These are phyloP conservation scores for Auxenochlorella pyrenoidosa DNA, from an alignment of 139 green algal species.

Conservation along the genomic window DNA sequence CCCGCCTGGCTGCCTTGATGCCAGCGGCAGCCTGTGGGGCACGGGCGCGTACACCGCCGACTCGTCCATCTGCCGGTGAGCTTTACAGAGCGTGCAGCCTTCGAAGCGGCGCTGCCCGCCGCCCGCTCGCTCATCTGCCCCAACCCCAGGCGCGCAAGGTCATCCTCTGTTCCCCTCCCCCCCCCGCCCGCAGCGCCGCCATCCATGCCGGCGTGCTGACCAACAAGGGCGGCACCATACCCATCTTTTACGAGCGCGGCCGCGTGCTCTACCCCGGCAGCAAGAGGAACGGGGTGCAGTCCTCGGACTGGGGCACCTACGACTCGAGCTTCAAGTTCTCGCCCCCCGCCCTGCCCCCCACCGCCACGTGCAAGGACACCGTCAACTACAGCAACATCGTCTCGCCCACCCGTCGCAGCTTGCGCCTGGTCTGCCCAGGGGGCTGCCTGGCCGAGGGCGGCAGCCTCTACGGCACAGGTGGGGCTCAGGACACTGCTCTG, in stretches of 20 bases:
- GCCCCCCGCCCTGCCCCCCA: background rate
- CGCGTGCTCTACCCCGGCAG: background rate
- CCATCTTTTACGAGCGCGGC: background rate
- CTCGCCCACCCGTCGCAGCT: background rate
- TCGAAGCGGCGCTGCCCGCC: too few species aligned
- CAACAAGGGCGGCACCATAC: background rate
- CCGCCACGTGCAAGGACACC: background rate
- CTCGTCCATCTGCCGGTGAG: background rate
- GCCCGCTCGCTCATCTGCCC: too few species aligned
- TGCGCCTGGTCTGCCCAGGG: background rate
- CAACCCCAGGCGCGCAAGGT: too few species aligned
- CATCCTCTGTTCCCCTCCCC: too few species aligned
- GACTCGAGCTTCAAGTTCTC: background rate
- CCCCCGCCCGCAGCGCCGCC: background rate
- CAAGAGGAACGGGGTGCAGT: background rate
- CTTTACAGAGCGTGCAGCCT: too few species aligned
- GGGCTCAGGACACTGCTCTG: background rate
- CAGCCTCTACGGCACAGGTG: background rate
- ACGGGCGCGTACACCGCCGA: background rate
- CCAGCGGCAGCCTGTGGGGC: background rate
- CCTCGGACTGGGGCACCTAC: background rate
- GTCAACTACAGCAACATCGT: background rate
- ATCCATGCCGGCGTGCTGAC: background rate
- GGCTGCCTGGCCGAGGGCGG: background rate
- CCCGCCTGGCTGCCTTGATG: background rate